Conservation (phyloP, 345 rosid genomes). For the Mallotus nudiflorus region DNA sequence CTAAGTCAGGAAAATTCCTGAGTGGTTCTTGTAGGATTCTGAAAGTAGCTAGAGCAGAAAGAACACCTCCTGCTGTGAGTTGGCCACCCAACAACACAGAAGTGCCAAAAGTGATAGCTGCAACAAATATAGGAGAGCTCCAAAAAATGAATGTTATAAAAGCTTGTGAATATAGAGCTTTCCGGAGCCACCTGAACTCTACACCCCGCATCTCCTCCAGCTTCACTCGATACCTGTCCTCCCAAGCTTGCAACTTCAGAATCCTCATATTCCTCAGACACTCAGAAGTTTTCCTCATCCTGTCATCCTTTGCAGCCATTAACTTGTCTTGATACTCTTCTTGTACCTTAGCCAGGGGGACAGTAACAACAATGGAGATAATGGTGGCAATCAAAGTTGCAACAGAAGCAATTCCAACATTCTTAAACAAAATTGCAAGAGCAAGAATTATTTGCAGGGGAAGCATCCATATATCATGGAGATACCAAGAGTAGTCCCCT, state of each 20-base stretch:
- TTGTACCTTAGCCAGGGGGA: constrained; percentile 86
- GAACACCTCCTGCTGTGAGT: constrained; percentile 98
- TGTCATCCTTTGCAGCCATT: constrained; percentile 98
- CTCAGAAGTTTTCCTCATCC: constrained; percentile 99
- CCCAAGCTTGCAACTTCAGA: constrained; percentile 98
- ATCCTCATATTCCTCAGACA: constrained; percentile 98
- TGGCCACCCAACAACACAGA: constrained; percentile 79
- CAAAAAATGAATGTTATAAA: constrained; percentile 94
- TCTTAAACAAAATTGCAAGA: constrained; percentile 86
- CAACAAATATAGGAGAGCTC: constrained; percentile 99
- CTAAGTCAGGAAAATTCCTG: constrained; percentile 96
- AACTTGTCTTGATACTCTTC: constrained; percentile 95
- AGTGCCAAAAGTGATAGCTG: constrained; percentile 91
- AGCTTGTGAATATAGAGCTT: constrained; percentile 97
- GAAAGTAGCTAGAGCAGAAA: constrained; percentile 98
- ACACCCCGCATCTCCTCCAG: constrained; percentile 92
- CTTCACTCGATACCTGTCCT: constrained; percentile 73
- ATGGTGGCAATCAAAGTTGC: constrained; percentile 93
- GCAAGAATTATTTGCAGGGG: constrained; percentile 97
- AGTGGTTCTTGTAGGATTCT: constrained; percentile 99
- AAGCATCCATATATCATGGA: constrained; percentile 99
- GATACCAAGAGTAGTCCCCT: constrained; percentile 98
- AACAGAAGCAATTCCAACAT: constrained; percentile 91
- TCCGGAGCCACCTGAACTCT: constrained; percentile 90
- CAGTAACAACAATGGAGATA: constrained; percentile 73